phyloP scores from a whole-genome alignment of 163 green algal genomes.

The Coccomyxa subellipsoidea region DNA sequence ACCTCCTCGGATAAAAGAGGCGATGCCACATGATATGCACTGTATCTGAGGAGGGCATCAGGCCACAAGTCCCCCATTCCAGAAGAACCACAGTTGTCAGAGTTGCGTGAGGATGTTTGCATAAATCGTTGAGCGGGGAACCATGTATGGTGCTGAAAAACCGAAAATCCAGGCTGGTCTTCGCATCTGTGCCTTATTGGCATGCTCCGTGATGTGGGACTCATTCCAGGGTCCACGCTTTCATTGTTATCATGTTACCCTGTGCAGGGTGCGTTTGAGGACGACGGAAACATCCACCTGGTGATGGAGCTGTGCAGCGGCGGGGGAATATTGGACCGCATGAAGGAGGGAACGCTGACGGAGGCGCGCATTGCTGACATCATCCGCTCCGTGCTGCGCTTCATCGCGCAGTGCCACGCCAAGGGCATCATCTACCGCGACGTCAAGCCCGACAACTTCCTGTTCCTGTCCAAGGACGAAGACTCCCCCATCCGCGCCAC shows the following conservation, averaged over 20 bases:
- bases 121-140: too few relatives aligned
- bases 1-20: too few relatives aligned
- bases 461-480: slow-evolving; percentile 57
- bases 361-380: slow-evolving; percentile 75
- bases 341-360: slow-evolving; percentile 65
- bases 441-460: slow-evolving; percentile 91
- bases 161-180: too few relatives aligned
- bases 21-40: too few relatives aligned
- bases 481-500: slow-evolving; percentile 62
- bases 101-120: too few relatives aligned
- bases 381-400: slow-evolving; percentile 77
- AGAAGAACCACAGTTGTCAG: too few relatives aligned
- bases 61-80: too few relatives aligned
- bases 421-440: slow-evolving; percentile 86
- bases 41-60: too few relatives aligned
- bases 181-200: too few relatives aligned
- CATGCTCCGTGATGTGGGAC: too few relatives aligned
- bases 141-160: too few relatives aligned
- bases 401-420: slow-evolving; percentile 90
- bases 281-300: slow-evolving; percentile 57
- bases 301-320: slow-evolving; percentile 82
- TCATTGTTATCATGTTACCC: neutral
- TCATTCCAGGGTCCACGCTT: neutral
- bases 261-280: slow-evolving; percentile 70
- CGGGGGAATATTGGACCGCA: slow-evolving; percentile 75